Conservation (phyloP, 2,329 filamentous ascomycete genomes). For the Monascus ruber region DNA sequence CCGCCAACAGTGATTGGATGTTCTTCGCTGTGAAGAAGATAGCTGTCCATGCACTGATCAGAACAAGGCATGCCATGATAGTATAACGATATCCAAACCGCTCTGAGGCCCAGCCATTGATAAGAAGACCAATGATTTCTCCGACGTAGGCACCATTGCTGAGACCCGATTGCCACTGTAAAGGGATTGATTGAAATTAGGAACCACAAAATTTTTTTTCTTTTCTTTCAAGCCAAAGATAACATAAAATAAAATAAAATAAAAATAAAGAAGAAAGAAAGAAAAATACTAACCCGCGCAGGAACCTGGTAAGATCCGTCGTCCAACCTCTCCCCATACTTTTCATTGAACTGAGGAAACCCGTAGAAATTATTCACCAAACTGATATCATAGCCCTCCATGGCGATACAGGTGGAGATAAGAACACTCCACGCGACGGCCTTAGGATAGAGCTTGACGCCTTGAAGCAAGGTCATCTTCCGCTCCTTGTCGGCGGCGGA, state of each 20-base stretch:
- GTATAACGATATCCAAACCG: constrained; percentile 42
- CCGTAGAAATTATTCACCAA: constrained; percentile 70
- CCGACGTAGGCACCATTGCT: constrained; percentile 34
- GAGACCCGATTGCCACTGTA: constrained; percentile 35
- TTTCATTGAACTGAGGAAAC: constrained; percentile 30
- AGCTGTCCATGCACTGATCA: constrained; percentile 37
- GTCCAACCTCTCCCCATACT: constrained; percentile 25
- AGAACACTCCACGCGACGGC: constrained; percentile 72
- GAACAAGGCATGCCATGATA: constrained; percentile 35
- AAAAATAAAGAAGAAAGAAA: neutral
- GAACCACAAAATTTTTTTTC: too few species aligned
- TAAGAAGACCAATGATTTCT: constrained; percentile 41
- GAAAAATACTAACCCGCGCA: constrained; percentile 20
- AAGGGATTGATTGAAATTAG: neutral
- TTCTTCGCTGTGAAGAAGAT: constrained; percentile 42
- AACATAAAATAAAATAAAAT: neutral
- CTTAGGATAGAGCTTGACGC: constrained; percentile 73
- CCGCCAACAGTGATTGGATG: constrained; percentile 37
- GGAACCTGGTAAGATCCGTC: constrained; percentile 29
- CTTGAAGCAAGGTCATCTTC: constrained; percentile 62
- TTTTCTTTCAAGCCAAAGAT: too few species aligned
- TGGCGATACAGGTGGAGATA: constrained; percentile 81
- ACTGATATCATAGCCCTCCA: constrained; percentile 82
- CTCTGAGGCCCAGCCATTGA: constrained; percentile 41
- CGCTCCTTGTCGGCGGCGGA: constrained; percentile 39